Evolutionary conservation across 164 flowering plant genomes (phyloP).

Genomic region (Aristolochia fimbriata): DNA sequence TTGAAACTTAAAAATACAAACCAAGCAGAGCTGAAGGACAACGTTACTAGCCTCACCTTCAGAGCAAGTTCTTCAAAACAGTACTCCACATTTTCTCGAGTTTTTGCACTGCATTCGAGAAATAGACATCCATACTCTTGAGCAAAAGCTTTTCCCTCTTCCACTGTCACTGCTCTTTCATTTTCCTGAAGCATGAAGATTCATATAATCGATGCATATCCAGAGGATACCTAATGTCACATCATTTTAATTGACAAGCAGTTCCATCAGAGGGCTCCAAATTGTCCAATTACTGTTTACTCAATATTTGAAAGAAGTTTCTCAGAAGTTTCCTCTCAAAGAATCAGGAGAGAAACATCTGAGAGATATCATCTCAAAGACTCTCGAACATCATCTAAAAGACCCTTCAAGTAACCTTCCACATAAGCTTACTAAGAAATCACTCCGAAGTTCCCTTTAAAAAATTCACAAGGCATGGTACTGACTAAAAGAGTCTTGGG

Average conservation of each 20-base stretch:
- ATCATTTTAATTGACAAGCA: no score
- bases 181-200: constrained; percentile 36
- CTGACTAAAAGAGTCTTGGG: background rate
- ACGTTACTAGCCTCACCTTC: constrained; percentile 33
- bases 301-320: no score
- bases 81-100: constrained; percentile 54
- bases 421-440: background rate
- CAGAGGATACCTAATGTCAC: no score
- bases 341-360: no score
- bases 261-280: no score
- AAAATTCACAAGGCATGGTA: background rate
- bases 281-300: no score
- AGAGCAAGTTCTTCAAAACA: constrained; percentile 66
- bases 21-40: no score
- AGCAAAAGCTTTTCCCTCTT: constrained; percentile 81
- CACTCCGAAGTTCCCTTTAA: background rate
- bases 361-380: no score
- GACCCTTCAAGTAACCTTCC: no score
- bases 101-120: constrained; percentile 87
- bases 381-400: no score
- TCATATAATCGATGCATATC: background rate
- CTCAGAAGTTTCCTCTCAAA: no score
- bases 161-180: constrained; percentile 67
- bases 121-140: constrained; percentile 50
- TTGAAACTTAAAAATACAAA: no score